Base-by-base conservation (phyloP, 139 green algal species). In the Coelastrella sp. region DNA sequence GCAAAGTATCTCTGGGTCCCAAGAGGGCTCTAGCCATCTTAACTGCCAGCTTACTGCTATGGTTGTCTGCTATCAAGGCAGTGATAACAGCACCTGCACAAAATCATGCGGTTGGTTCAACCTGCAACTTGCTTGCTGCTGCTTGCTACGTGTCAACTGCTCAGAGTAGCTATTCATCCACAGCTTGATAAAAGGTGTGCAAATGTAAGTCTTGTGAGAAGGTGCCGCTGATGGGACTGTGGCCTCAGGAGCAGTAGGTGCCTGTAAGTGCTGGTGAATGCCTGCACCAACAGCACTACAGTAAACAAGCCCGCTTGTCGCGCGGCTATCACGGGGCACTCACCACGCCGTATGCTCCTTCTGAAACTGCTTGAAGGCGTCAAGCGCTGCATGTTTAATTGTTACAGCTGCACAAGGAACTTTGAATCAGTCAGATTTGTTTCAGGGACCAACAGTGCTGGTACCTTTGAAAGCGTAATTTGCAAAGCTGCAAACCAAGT, bases 41-140 rank as follows among this genome's bases (percentile, higher is more conserved):
- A 47, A 68, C 13, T 19, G 87, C 87, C 19, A 91, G 77, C 64
- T 86, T 85, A 32, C 23, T 82, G 19, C 47, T 78, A 80, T 91
- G 87, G 66, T 91, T 91, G 54, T 91, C 87, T 57, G 79, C 87
- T 56, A 86, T 76, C 1, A 91, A 71, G 8, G 56, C 11, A 5
- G 83, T 60, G 64, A 89, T 75, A 14, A 14, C 56, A 22, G 86
- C 47, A 56, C 64, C 73, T 74, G 58, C 66, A 80, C 32, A 47
- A 47, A 47, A 47, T 47, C 32, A 47, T 47, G 32, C 32, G 32
- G 32, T 47, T 20, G 6, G 57, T 14, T 11, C 10, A 74, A 10
- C 59, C 81, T 57, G 19, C 56, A 57, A n/a, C 13, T 60, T 3
- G 3, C 2, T 64, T 82, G 76, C 76, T 82, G 76, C 8, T 82